phyloP scores from a whole-genome alignment of 2,329 filamentous ascomycete species.

The Cladophialophora yegresii region DNA sequence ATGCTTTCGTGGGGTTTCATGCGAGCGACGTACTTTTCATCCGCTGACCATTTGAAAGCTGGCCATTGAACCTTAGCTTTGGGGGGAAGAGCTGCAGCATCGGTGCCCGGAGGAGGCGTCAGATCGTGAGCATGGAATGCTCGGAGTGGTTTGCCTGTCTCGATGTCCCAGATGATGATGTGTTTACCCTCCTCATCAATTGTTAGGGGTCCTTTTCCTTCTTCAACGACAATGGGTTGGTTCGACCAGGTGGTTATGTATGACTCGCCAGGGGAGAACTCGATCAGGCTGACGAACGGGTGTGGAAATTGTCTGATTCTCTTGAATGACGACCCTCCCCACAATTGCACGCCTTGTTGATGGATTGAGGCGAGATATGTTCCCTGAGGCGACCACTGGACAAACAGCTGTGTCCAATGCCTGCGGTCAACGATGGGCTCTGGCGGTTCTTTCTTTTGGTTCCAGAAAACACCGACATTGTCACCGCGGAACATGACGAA shows the following conservation, averaged over 20 bases:
- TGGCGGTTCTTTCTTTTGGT: constrained; percentile 88
- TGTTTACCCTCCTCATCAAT: constrained; percentile 98
- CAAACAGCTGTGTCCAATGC: constrained; percentile 97
- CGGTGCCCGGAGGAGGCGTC: constrained; percentile 56
- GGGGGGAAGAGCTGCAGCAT: constrained; percentile 63
- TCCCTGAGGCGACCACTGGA: constrained; percentile 95
- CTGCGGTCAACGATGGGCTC: constrained; percentile 88
- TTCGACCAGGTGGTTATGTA: constrained; percentile 98
- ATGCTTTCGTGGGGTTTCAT: constrained; percentile 86
- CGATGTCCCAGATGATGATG: constrained; percentile 98
- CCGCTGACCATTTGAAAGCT: constrained; percentile 98
- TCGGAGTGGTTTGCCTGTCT: constrained; percentile 82
- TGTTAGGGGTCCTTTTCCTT: constrained; percentile 78
- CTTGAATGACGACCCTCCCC: constrained; percentile 88
- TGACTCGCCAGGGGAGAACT: constrained; percentile 90
- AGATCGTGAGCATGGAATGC: constrained; percentile 91
- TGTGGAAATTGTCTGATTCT: constrained; percentile 92
- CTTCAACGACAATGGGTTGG: constrained; percentile 86
- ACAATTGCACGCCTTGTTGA: constrained; percentile 93
- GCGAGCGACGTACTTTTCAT: constrained; percentile 94
- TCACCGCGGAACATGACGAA: constrained; percentile 93
- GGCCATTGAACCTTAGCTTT: constrained; percentile 98
- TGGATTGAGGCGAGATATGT: constrained; percentile 95
- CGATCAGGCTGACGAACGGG: constrained; percentile 90
- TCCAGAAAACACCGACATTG: constrained; percentile 94